Evolutionary conservation across 306 rosid species (phyloP), one percentile per base, ranked within the genome.

Genomic region (Prunus fruticosa): DNA sequence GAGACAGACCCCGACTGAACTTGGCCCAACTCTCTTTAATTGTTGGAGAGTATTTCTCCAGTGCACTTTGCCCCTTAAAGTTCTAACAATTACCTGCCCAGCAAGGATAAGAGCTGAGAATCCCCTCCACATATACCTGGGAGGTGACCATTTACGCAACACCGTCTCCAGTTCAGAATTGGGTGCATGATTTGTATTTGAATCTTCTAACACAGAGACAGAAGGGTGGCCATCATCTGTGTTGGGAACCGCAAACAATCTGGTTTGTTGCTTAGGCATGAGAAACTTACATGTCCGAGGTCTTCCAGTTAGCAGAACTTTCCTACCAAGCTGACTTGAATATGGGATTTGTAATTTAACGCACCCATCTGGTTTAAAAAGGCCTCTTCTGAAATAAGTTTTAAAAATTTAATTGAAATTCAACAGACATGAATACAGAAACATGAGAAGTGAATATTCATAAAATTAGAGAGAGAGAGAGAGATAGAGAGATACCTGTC

Each of bases 31-130:
- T 83, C 99, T 88, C 81, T 87, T 96, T 23, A 95, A 72, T 79
- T 95, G 97, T 81, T 90, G 96, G 34, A 95, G 96, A 52, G 99
- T 92, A 67, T 95, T 95, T 85, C 75, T 84, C 97, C 97, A 88
- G 64, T 95, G 97, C 80, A 92, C 76, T 79, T 90, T 89, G 28
- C 99, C 97, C 82, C 79, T 90, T 28, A 95, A 46, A 76, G 78
- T 82, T 69, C 91, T 92, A 64, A 87, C 69, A 76, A 89, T 88
- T 41, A 95, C 99, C 80, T 95, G 99, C 28, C 99, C 99, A 30
- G 96, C 76, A 56, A 95, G 74, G 72, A 95, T 75, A 71, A 84
- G 71, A 79, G 88, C 97, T 30, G 97, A 88, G 28, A 95, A 80
- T 73, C 96, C 99, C 85, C 99, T 86, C 97, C 99, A 95, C 75